These are phyloP conservation scores for Populus hybrid DNA, from an alignment of 441 rosid species.

Conservation along the genomic window DNA sequence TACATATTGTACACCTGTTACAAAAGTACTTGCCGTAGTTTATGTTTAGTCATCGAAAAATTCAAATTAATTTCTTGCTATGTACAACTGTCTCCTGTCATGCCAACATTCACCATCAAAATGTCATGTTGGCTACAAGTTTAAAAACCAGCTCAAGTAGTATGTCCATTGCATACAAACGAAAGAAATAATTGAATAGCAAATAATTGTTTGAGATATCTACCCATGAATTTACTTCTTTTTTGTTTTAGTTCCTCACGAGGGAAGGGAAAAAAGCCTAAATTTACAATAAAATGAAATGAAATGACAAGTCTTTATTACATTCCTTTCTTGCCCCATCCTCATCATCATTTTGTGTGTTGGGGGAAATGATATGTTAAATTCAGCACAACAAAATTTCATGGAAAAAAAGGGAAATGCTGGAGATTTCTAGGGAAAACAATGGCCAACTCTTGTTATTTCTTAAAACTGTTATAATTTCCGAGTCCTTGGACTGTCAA, in stretches of 20 bases:
- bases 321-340: neutral
- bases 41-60: too few species aligned
- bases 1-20: too few species aligned
- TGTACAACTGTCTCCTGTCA: neutral
- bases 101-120: neutral
- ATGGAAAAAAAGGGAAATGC: neutral
- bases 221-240: neutral
- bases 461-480: slow-evolving; percentile 25
- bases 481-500: slow-evolving; percentile 31
- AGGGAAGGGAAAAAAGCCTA: neutral
- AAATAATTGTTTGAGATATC: too few species aligned
- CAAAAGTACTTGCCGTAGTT: too few species aligned
- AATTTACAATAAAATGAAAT: neutral
- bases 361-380: slow-evolving; percentile 8
- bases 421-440: slow-evolving; percentile 8
- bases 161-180: neutral
- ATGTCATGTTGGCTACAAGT: neutral
- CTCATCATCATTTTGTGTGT: neutral
- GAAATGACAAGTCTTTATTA: neutral
- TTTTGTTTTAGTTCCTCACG: neutral
- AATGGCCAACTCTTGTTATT: slow-evolving; percentile 24
- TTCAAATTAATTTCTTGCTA: neutral
- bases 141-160: neutral
- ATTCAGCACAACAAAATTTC: slow-evolving; percentile 13
- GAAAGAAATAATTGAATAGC: neutral